A percentile compares a stretch with the other conserved stretches of the same genome.
Conservation (phyloP, 208 protist species). For the Acanthamoeba sp. region DNA sequence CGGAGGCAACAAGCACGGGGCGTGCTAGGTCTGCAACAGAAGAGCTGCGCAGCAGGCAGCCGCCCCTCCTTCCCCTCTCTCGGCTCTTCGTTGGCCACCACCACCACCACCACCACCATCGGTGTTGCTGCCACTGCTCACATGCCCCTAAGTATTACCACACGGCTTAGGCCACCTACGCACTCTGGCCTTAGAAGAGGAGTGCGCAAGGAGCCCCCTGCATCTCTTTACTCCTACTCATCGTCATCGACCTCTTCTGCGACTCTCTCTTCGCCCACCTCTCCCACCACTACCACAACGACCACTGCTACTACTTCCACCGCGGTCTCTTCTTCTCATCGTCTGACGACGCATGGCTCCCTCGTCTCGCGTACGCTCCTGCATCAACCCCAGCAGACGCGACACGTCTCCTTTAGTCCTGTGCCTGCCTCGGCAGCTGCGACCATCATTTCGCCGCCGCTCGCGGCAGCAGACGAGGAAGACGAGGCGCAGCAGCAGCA, state of each 20-base stretch:
- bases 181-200: too few species aligned
- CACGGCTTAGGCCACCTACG: too few species aligned
- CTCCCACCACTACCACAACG: background rate
- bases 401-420: constrained; percentile 15
- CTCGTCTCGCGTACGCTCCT: background rate
- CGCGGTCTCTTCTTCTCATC: background rate
- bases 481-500: background rate
- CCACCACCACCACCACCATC: background rate
- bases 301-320: background rate
- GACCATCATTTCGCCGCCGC: background rate
- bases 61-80: background rate
- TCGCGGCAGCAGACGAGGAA: background rate
- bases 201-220: background rate
- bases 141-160: too few species aligned
- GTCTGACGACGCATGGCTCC: background rate
- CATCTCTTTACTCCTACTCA: background rate
- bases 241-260: background rate
- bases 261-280: background rate
- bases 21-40: background rate
- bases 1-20: background rate
- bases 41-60: background rate
- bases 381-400: background rate
- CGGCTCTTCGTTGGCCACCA: background rate
- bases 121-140: too few species aligned
- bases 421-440: background rate